Conservation (phyloP, 129 eudicot genomes). For the Silybum marianum region DNA sequence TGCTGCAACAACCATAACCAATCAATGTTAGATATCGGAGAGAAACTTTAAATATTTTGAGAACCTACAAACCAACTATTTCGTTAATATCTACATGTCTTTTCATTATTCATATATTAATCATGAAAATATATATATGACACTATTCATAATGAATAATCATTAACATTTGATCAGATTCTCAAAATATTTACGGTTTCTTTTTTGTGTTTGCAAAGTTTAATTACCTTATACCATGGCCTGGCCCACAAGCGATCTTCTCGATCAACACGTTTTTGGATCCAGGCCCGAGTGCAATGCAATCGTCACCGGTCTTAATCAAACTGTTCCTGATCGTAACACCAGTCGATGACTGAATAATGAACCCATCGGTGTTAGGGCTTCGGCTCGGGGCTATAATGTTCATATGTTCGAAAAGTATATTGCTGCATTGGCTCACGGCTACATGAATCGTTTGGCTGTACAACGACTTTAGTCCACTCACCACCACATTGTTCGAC, state of each 20-base stretch:
- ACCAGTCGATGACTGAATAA: conserved; percentile 59
- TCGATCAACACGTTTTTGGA: conserved; percentile 68
- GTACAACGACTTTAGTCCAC: conserved; percentile 62
- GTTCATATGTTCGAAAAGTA: conserved; percentile 41
- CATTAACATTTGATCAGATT: too few species aligned
- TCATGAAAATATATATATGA: background rate
- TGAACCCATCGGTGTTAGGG: conserved; percentile 83
- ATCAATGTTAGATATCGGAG: background rate
- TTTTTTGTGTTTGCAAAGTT: background rate
- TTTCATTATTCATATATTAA: background rate
- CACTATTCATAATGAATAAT: background rate
- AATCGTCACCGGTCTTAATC: conserved; percentile 71
- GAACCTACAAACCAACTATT: background rate
- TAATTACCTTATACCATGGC: conserved; percentile 86
- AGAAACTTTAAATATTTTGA: background rate
- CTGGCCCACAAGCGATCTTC: conserved; percentile 70
- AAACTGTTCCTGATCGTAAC: conserved; percentile 46
- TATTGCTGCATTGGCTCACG: conserved; percentile 56
- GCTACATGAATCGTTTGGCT: conserved; percentile 60
- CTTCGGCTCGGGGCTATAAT: conserved; percentile 62
- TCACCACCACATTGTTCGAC: conserved; percentile 55
- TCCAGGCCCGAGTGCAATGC: conserved; percentile 73
- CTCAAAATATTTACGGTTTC: background rate
- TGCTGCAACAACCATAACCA: conserved; percentile 31
- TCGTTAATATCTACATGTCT: background rate